Percentiles rank a stretch among this genome's conserved stretches.
phyloP scores from a whole-genome alignment of 176 grass and related monocot species.

The maize (Zea mays) region Zm-B73-REFERENCE-NAM-5.0 NC_050101.1:9898001-9898500 shows the following conservation, averaged over 20 bases:
- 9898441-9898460: slow-evolving; percentile 85
- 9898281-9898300: slow-evolving; percentile 71
- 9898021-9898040: neutral
- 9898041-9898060: slow-evolving; percentile 4
- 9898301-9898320: slow-evolving; percentile 85
- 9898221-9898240: neutral
- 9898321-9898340: slow-evolving; percentile 70
- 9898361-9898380: slow-evolving; percentile 7
- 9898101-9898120: slow-evolving; percentile 12
- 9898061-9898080: neutral
- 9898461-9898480: slow-evolving; percentile 91
- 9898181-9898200: slow-evolving; percentile 5
- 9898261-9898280: slow-evolving; percentile 55
- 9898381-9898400: slow-evolving; percentile 28
- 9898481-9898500: slow-evolving; percentile 93
- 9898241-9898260: slow-evolving; percentile 81
- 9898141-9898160: slow-evolving; percentile 18
- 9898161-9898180: slow-evolving; percentile 15
- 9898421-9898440: slow-evolving; percentile 70
- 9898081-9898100: slow-evolving; percentile 15
- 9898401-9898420: slow-evolving; percentile 78
- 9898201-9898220: neutral
- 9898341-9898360: slow-evolving; percentile 38
- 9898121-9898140: neutral
- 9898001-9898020: neutral